Evolutionary conservation across 495 filamentous ascomycete species (phyloP).

Genomic region (Penicillium herquei): DNA sequence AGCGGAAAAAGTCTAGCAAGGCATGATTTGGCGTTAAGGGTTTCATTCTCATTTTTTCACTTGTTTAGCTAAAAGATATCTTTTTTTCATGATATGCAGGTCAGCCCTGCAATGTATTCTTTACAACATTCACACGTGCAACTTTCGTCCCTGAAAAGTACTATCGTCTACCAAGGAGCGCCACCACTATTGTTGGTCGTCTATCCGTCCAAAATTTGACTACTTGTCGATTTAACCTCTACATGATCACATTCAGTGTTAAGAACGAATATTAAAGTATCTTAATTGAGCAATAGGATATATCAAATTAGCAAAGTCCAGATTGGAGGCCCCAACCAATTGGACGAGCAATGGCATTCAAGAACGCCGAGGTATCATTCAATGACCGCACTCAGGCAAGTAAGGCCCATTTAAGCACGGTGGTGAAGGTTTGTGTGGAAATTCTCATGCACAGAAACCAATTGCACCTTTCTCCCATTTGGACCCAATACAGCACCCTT

Average conservation of each 20-base stretch:
- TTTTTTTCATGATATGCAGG: slow-evolving; percentile 20
- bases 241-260: no score
- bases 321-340: no score
- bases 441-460: slow-evolving; percentile 23
- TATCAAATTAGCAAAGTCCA: background rate
- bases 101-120: slow-evolving; percentile 23
- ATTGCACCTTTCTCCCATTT: slow-evolving; percentile 19
- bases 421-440: slow-evolving; percentile 22
- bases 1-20: slow-evolving; percentile 43
- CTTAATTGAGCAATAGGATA: background rate
- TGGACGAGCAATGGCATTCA: background rate
- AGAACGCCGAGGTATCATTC: background rate
- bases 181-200: background rate
- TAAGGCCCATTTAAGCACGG: background rate
- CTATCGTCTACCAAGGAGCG: no score
- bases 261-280: background rate
- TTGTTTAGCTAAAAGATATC: slow-evolving; percentile 23
- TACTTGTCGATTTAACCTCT: no score
- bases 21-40: slow-evolving; percentile 26
- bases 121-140: background rate
- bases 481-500: slow-evolving; percentile 11
- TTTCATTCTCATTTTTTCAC: slow-evolving; percentile 11
- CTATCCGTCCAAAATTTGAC: background rate
- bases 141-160: no score
- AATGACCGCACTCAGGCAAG: background rate